A percentile compares a stretch with the other conserved stretches of the same genome.
phyloP scores from a whole-genome alignment of 805 yeast species.

The Candida sonorensis region DNA sequence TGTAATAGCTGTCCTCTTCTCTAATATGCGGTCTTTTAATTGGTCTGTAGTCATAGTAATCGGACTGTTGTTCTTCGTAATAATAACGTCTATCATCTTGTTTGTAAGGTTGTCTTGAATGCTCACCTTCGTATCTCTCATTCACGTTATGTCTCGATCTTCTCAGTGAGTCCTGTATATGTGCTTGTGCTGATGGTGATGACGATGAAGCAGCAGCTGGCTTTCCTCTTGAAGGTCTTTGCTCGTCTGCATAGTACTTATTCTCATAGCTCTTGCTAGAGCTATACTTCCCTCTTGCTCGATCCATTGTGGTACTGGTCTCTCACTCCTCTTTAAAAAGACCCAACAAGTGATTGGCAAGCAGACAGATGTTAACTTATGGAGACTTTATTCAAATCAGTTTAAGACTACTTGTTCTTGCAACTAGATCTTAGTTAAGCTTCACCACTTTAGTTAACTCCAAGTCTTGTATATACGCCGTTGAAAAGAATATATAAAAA shows the following conservation, averaged over 20 bases:
- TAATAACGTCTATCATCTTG: slow-evolving; percentile 9
- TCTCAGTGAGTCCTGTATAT: too few species aligned
- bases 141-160: too few species aligned
- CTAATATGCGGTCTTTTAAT: slow-evolving; percentile 4
- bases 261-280: slow-evolving; percentile 2
- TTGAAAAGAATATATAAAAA: too few species aligned
- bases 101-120: too few species aligned
- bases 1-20: background rate
- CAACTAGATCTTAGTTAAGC: too few species aligned
- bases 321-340: background rate
- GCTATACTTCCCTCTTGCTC: slow-evolving; percentile 7
- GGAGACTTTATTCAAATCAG: background rate
- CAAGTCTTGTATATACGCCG: too few species aligned
- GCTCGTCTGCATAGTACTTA: background rate
- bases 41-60: slow-evolving; percentile 7
- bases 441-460: too few species aligned
- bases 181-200: too few species aligned
- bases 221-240: background rate
- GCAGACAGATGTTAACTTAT: background rate
- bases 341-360: background rate
- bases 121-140: too few species aligned
- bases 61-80: slow-evolving; percentile 5
- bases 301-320: slow-evolving; percentile 5
- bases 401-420: too few species aligned
- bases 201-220: background rate